These are phyloP conservation scores for Artomyces pyxidatus DNA, from an alignment of 768 basidiomycete genomes.

Conservation along the genomic window DNA sequence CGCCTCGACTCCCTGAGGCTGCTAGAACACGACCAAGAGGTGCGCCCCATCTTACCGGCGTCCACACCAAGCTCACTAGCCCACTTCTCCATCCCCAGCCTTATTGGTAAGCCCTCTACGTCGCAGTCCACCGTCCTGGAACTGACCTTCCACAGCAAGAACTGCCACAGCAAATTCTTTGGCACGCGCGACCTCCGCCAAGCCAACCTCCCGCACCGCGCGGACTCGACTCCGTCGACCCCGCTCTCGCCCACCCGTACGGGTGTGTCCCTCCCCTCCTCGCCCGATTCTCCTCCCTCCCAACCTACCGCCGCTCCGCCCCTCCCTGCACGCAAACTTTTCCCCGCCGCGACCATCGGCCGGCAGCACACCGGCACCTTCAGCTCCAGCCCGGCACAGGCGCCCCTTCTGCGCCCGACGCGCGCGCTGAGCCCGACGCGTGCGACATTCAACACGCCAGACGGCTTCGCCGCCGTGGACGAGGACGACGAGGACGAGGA, in stretches of 20 bases:
- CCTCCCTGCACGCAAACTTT: slow-evolving; percentile 14
- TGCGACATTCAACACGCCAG: slow-evolving; percentile 1
- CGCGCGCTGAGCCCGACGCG: slow-evolving; percentile 31
- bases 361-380: slow-evolving; percentile 21
- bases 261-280: slow-evolving; percentile 2
- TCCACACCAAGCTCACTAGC: slow-evolving; percentile 1
- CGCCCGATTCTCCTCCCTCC: slow-evolving; percentile 22
- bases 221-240: slow-evolving; percentile 26
- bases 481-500: slow-evolving; percentile 18
- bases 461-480: neutral
- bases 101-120: slow-evolving; percentile 30
- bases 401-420: slow-evolving; percentile 33
- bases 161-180: slow-evolving; percentile 73
- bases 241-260: slow-evolving; percentile 21
- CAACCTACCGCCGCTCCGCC: slow-evolving; percentile 22
- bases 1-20: slow-evolving; percentile 69
- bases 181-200: slow-evolving; percentile 69
- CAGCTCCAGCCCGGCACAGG: slow-evolving; percentile 11
- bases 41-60: slow-evolving; percentile 21
- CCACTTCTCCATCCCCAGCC: slow-evolving; percentile 23
- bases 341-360: slow-evolving; percentile 16
- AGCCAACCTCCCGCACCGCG: slow-evolving; percentile 54
- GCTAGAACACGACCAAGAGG: slow-evolving; percentile 79
- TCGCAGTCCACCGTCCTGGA: neutral
- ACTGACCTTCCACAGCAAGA: slow-evolving; percentile 46